Conservation (phyloP, 192 early-diverging fungal genomes). For the Radiomyces spectabilis region DNA sequence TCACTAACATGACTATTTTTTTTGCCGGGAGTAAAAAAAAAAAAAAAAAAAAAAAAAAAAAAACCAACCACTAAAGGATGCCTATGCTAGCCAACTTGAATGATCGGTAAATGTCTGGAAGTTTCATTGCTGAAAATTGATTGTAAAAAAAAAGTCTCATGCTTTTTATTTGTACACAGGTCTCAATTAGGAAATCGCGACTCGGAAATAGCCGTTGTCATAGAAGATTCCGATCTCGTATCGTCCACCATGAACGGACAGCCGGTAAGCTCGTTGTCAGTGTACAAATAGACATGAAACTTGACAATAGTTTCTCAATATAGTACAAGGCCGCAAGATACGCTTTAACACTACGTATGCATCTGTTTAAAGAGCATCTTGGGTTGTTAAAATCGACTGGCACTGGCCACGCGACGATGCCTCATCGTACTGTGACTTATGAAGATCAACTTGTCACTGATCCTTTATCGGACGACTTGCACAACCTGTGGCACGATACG, state of each 20-base stretch:
- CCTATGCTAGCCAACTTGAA: constrained; percentile 21
- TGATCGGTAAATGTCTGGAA: constrained; percentile 13
- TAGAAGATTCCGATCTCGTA: constrained; percentile 71
- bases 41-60: too few species aligned
- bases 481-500: constrained; percentile 49
- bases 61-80: too few species aligned
- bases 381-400: constrained; percentile 45
- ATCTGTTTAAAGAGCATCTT: constrained; percentile 80
- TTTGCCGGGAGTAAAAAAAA: too few species aligned
- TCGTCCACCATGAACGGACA: constrained; percentile 65
- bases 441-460: constrained; percentile 32
- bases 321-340: constrained; percentile 65
- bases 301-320: background rate
- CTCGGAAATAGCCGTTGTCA: constrained; percentile 80
- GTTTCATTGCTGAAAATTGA: background rate
- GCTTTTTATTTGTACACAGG: constrained; percentile 27
- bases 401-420: background rate
- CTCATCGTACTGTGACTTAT: background rate
- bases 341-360: constrained; percentile 61
- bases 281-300: too few species aligned
- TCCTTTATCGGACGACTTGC: constrained; percentile 58
- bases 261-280: too few species aligned
- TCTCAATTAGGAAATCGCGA: constrained; percentile 84
- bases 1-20: background rate
- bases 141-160: background rate